Evolutionary conservation across 2,329 filamentous ascomycete species (phyloP), one percentile per base, ranked within the genome.

Genomic region (Chaetomium olivaceum): DNA sequence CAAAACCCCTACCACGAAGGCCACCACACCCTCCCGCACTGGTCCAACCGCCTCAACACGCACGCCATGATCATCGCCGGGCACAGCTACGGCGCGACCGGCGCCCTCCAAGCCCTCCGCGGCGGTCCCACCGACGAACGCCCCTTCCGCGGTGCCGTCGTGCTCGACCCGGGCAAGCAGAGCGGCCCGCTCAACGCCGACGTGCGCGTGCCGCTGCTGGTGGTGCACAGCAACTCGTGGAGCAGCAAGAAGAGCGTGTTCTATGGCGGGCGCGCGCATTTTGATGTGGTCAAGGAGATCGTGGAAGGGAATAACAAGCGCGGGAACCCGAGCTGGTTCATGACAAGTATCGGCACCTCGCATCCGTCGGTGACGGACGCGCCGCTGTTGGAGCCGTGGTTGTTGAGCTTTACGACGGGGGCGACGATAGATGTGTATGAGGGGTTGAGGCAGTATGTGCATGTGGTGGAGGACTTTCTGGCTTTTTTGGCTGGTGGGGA

Each of bases 351-450:
- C 1, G 82, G 82, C 36, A 86, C 84, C 0, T 77, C 86, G 0
- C 88, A 91, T 71, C 87, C 88, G 0, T 86, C 83, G 11, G 85
- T 89, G 23, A 89, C 88, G 0, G 88, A 90, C 71, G 88, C 88
- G 19, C 87, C 88, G 0, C 78, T 90, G 2, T 81, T 91, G 8
- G 83, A 89, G 67, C 88, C 88, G 0, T 76, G 83, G 59, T 76
- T 90, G 31, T 78, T 90, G 54, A 81, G 83, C 63, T 84, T 85
- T 78, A 85, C 85, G 0, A 89, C 87, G 0, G 86, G 87, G 0
- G 84, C 87, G 0, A 83, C 79, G 1, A 81, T 89, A n/a, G 77
- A 86, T 62, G 83, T 83, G 1, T 79, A 78, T 52, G 80, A 85
- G 64, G 87, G 85, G 0, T 73, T 90, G 51, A 74, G 77, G 33